Base-by-base conservation (phyloP, 2,329 filamentous ascomycete genomes). In the Grosmannia penicillata region DNA sequence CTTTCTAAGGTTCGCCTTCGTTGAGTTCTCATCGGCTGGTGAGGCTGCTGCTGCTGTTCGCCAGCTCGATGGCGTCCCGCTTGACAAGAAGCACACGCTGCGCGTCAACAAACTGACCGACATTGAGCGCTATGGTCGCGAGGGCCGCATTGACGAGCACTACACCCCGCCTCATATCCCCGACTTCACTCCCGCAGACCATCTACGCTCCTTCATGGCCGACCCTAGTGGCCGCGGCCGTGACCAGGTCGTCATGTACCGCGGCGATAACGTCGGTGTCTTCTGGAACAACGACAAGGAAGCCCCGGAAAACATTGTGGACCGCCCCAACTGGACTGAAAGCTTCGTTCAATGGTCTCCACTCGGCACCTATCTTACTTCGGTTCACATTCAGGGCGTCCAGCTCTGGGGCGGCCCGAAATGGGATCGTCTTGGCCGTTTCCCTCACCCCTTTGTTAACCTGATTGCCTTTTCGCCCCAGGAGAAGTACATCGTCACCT, bases 211-310 rank as follows among this genome's bases (percentile, higher is more conserved):
- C 58, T 98, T 86, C 78, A 68, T 98, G 51, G 82, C 80, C 48
- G 91, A 98, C 54, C 68, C 79, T 42, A 66, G 67, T 39, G 75
- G 70, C 38, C 85, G 85, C 49, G 85, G 85, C 48, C 78, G 91
- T 45, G 91, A 98, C 57, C 89, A 98, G 66, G 91, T 96, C 52
- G 83, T 83, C 57, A 86, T 96, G 75, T 95, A 82, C 68, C 79
- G 84, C 38, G 82, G 79, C 49, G 91, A 98, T 38, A 81, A 79
- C 45, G 91, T 98, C 27, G 87, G 86, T 43, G 82, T 98, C 6
- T 94, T 82, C 70, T 98, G 89, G 89, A 96, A 96, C 67, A 93
- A 93, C 68, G 91, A 93, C 63, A 89, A 82, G 61, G 87, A 95
- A 43, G 61, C 70, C 18, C 86, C 89, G 5, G 91, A 98, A 60